Base-by-base conservation (phyloP, 2,329 filamentous ascomycete species). In the Aspergillus sp. region DNA sequence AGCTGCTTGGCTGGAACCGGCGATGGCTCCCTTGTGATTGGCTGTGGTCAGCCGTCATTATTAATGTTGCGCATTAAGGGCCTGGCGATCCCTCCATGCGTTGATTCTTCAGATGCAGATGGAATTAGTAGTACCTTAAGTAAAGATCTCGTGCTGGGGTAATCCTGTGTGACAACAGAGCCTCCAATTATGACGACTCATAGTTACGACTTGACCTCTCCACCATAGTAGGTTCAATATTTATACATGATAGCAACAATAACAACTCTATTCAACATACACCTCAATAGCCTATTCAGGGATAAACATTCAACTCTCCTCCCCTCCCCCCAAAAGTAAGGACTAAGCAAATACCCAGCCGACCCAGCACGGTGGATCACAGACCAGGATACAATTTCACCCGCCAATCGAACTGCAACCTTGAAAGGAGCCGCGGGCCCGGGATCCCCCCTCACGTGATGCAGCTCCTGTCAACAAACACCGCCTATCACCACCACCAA, bases 381-480 rank as follows among this genome's bases (percentile, higher is more conserved):
- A 21, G 25, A 50, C 47, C 47, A 32, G 47, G 47, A 50, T 50
- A 10, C 23, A 8, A 11, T 13, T 44, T 44, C 41, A 23, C 5
- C 47, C 47, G 47, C 47, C 47, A 50, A 50, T 50, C 47, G 25
- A 27, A 17, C 47, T 17, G 25, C 47, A 32, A 19, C 25, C 32
- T 30, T 6, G 6, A 30, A 19, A 19, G n/a, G 50, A 53, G 50
- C 50, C 30, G 50, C 50, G 17, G 21, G 10, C 15, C 17, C 23
- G 47, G 50, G 50, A 53, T 53, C 8, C 27, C 27, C 27, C 10
- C 32, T 59, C 62, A 64, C 59, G 57, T 64, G 62, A 52, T 17
- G 11, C 5, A 7, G 19, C 44, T 8, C 17, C 38, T 47, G 39
- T 58, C 58, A 57, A 52, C 56, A 61, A 61, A 61, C 49, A 36